These are phyloP conservation scores for Russula brevipes DNA, from an alignment of 768 basidiomycete genomes.

Conservation along the genomic window DNA sequence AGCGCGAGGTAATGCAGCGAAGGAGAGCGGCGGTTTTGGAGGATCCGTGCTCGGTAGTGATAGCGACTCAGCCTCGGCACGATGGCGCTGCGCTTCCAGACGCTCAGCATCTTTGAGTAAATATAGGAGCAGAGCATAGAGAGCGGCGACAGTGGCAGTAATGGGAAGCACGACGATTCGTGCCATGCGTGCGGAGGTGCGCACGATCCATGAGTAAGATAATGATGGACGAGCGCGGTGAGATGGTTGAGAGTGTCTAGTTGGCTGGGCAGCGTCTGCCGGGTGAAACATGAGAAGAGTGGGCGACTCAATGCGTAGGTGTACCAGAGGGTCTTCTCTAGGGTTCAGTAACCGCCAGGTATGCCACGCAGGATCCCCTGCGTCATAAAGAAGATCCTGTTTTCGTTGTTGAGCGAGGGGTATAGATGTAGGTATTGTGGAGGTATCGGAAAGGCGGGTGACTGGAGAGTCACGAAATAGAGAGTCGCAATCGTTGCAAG, in stretches of 20 bases:
- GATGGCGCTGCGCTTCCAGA: conserved; percentile 76
- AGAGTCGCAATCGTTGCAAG: conserved; percentile 70
- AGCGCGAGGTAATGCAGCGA: conserved; percentile 72
- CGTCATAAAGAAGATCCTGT: conserved; percentile 18
- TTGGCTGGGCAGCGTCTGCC: conserved; percentile 30
- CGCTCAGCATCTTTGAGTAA: conserved; percentile 89
- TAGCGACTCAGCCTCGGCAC: conserved; percentile 41
- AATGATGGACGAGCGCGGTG: conserved; percentile 18
- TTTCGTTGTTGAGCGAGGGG: conserved; percentile 17
- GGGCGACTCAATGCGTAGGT: conserved; percentile 77
- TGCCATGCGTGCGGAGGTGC: conserved; percentile 63
- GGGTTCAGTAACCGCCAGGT: conserved; percentile 82
- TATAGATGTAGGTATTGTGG: conserved; percentile 15
- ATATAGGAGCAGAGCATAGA: conserved; percentile 78
- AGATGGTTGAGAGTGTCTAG: not conserved
- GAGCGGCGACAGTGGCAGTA: conserved; percentile 59
- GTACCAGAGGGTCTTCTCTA: conserved; percentile 54
- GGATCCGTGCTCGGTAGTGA: conserved; percentile 30
- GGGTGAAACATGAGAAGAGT: conserved; percentile 63
- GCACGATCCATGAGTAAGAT: conserved; percentile 44
- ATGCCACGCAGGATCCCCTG: conserved; percentile 48
- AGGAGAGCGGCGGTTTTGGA: conserved; percentile 45
- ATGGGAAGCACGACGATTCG: conserved; percentile 87
- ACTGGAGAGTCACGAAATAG: conserved; percentile 65
- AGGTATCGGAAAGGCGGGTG: conserved; percentile 27